These are phyloP conservation scores for Pigoraptor vietnamica DNA, from an alignment of 78 protist species.

Conservation along the genomic window DNA sequence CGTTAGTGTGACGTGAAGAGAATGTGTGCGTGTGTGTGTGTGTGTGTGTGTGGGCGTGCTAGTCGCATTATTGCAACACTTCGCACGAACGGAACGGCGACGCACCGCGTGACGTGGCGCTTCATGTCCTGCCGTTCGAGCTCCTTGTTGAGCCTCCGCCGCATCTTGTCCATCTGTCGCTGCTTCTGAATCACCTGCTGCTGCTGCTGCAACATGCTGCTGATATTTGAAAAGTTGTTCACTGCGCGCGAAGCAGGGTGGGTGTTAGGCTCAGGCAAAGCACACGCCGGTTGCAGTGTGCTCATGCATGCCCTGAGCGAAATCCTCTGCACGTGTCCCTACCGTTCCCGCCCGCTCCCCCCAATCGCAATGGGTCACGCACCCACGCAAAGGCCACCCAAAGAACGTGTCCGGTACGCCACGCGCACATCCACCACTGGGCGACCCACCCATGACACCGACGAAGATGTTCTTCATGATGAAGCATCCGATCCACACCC, in stretches of 20 bases:
- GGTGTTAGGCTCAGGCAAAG: too few species aligned
- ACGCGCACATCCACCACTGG: not conserved
- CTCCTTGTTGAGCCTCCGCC: not conserved
- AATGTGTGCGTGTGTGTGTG: too few species aligned
- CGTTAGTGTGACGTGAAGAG: too few species aligned
- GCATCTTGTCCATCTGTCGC: not conserved
- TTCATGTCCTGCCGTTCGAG: not conserved
- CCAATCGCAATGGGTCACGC: too few species aligned
- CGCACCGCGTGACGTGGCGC: not conserved
- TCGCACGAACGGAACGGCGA: too few species aligned
- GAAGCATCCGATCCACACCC: not conserved
- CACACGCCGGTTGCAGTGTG: too few species aligned
- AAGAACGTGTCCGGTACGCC: not conserved
- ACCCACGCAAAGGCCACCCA: not conserved
- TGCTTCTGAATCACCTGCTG: not conserved
- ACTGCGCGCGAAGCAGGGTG: too few species aligned
- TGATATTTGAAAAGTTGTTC: not conserved
- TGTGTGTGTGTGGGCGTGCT: not conserved
- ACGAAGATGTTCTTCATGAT: not conserved
- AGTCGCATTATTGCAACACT: too few species aligned
- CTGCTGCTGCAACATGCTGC: not conserved
- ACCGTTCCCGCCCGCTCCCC: too few species aligned
- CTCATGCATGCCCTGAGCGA: too few species aligned
- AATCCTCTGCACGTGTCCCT: too few species aligned
- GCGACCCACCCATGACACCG: not conserved